Evolutionary conservation across 306 rosid genomes (phyloP), one percentile per base, ranked within the genome.

Genomic region (Castanospermum australe): DNA sequence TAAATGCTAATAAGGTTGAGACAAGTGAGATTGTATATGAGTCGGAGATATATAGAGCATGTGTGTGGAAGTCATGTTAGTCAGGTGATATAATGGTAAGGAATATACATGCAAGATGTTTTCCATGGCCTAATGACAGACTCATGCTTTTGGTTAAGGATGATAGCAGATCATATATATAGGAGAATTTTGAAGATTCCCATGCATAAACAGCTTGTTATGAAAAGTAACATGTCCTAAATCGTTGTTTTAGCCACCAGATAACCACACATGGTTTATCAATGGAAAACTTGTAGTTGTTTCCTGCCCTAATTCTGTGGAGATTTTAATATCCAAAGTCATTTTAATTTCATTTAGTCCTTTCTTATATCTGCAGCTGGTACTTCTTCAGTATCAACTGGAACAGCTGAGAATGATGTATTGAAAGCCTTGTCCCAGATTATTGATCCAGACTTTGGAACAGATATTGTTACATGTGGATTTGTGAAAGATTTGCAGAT

Each of bases 371-470:
- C 25, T 84, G 84, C 79, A 90, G 92, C 89, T 83, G 88, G 88
- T 17, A 57, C 90, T 71, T 79, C 89, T 30, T 77, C 79, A 17
- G 52, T 82, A 77, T 84, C 87, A 56, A 79, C 57, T 65, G 90
- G 44, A 56, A 71, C 57, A 36, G 88, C 86, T 41, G 90, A 90
- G 82, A 45, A 52, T 56, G 95, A 87, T 75, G 92, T 90, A 30
- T 50, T 88, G 65, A 90, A 84, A 72, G 95, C 95, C 47, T 80
- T 90, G 81, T 85, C 92, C 38, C 90, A 88, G 76, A 90, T 90
- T 68, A 90, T 90, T 52, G 92, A 90, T 81, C 92, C 95, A 11
- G 95, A 90, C 75, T 90, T 90, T 71, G 92, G 95, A 66, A 88
- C 91, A 10, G 95, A 90, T 79, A 90, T 90, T 18, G 95, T 88